Evolutionary conservation across 2,329 filamentous ascomycete genomes (phyloP), one percentile per base, ranked within the genome.

Genomic region (Fusarium sp.): DNA sequence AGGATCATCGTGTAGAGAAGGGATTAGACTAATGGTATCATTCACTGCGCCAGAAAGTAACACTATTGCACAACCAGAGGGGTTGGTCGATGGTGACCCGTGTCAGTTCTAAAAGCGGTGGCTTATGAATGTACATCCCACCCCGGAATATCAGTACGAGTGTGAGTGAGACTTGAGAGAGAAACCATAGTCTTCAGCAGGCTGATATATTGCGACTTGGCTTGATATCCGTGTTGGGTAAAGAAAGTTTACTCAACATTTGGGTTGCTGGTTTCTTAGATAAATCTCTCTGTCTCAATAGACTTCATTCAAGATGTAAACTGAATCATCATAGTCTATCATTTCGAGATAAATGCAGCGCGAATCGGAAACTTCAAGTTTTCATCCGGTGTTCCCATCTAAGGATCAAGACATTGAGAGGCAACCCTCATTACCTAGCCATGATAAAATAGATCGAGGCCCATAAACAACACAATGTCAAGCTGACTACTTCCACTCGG

Each of bases 11-110:
- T 57, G n/a, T 17, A 47, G 52, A 47, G 25, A 47, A 59, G 49
- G 39, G 18, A 7, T 31, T 35, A 29, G 13, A 39, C 36, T 36
- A 27, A 75, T 75, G 62, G 72, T 62, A 71, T 61, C 72, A 75
- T 75, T 38, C 25, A 10, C 45, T 39, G 60, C 66, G 66, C 61
- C 64, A 68, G 27, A 38, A 46, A 25, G 18, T 22, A 29, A 35
- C 33, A 38, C 31, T 61, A 69, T 75, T 75, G 70, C 64, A 55
- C n/a, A 36, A 71, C 42, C 45, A 13, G 22, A 29, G 29, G 52
- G 44, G 41, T 41, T 42, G 36, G 31, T 36, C 22, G 41, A 52
- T 25, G 54, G 68, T 55, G 46, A 54, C 62, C 72, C 20, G 55
- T 65, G 65, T 62, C 62, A 70, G 42, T 49, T 49, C 22, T 56